These are phyloP conservation scores for Meira nashicola DNA, from an alignment of 1,284 basidiomycete species.

Conservation along the genomic window DNA sequence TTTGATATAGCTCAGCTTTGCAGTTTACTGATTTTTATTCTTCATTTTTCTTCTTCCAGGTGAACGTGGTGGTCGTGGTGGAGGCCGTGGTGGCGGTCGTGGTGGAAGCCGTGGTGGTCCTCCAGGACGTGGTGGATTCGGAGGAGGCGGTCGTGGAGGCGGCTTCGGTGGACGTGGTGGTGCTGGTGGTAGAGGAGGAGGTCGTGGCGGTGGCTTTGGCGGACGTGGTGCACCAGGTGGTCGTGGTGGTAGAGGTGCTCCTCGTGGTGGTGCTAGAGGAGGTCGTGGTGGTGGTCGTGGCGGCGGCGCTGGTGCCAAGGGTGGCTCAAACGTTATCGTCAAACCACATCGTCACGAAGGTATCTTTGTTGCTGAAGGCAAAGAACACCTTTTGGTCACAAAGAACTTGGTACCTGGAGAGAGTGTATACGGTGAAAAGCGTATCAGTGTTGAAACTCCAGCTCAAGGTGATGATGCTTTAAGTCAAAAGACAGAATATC, in stretches of 20 bases:
- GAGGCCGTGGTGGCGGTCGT: constrained; percentile 32
- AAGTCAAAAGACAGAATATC: constrained; percentile 83
- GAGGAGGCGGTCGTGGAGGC: constrained; percentile 57
- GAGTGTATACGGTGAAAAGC: constrained; percentile 95
- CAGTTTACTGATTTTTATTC: neutral
- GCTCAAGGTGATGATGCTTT: constrained; percentile 61
- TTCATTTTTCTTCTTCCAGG: constrained; percentile 15
- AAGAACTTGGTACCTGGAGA: constrained; percentile 97
- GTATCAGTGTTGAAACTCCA: constrained; percentile 61
- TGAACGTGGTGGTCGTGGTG: constrained; percentile 36
- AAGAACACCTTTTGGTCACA: constrained; percentile 95
- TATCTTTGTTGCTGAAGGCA: constrained; percentile 61
- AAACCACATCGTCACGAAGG: constrained; percentile 94
- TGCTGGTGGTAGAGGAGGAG: constrained; percentile 31
- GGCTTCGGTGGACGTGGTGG: constrained; percentile 47
- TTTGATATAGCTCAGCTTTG: neutral
- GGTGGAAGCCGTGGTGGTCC: constrained; percentile 37
- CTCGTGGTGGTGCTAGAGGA: constrained; percentile 40
- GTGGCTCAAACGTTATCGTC: constrained; percentile 71
- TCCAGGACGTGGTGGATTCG: constrained; percentile 40
- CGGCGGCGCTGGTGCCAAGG: constrained; percentile 57
- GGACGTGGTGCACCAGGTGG: constrained; percentile 36
- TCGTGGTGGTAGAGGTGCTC: constrained; percentile 49
- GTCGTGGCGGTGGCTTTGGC: constrained; percentile 37
- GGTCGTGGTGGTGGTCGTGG: constrained; percentile 43